Base-by-base conservation (phyloP, 2,329 filamentous ascomycete genomes). In the Epichloe gansuensis region DNA sequence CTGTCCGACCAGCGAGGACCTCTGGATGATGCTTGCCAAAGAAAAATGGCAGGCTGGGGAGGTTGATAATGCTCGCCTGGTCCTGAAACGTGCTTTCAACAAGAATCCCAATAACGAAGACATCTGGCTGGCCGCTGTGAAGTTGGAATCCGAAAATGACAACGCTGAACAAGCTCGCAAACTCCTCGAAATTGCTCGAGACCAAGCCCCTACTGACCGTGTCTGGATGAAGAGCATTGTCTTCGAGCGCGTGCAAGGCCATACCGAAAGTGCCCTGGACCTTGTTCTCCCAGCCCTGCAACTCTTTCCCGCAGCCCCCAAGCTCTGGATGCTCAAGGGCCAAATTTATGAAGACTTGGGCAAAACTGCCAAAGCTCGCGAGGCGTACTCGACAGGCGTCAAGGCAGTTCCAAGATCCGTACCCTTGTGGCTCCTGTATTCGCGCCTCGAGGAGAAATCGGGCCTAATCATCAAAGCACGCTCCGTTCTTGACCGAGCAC, bases 291-390 rank as follows among this genome's bases (percentile, higher is more conserved):
- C 94, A 64, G 93, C 85, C 1, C 73, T 98, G 38, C 84, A 90
- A 58, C 77, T 88, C 9, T 98, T 95, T 71, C 91, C 93, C 1
- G 80, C 82, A 44, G 81, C 85, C 12, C 78, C 88, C 50, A 97
- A 97, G 69, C 76, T 98, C 25, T 96, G 91, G 85, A 96, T 97
- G 87, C 87, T 95, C 74, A 98, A 98, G 70, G 93, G 94, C 0
- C 93, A 98, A 65, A 93, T 97, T 56, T 98, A 98, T 74, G 87
- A 96, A 63, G 78, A 83, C 43, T 77, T 89, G 46, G 83, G 80
- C 60, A 89, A 89, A 70, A 71, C 85, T 13, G 83, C 85, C 0
- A 87, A 93, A 67, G 93, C 93, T 3, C 82, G 93, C 46, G 89
- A 97, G 66, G 89, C 91, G 0, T 97, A 93, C 68, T 81, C 80